Base-by-base conservation (phyloP, 176 grass and related monocot species). In the Oryza glumipatula region DNA sequence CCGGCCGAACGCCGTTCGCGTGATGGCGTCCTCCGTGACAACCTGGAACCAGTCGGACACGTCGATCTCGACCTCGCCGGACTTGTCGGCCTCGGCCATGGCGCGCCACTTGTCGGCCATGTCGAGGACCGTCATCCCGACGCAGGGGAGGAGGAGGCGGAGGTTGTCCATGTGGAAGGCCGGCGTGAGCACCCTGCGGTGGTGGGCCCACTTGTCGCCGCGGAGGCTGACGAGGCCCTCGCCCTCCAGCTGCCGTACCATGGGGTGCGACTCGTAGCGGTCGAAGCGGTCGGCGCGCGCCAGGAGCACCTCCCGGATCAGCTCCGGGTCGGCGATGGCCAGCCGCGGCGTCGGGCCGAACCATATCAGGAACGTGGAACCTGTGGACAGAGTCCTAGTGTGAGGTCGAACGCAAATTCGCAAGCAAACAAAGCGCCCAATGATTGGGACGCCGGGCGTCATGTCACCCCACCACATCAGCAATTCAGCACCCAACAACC, bases 121-220 rank as follows among this genome's bases (percentile, higher is more conserved):
- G 72, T 94, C 89, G 41, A 88, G 72, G 65, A 94, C 89, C 84
- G 96, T 98, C 73, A 63, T 88, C 65, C 91, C 93, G 73, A 95
- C 88, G 86, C 84, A 95, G 45, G 96, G 93, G 43, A 95, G 88
- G 73, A 98, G 76, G 82, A 92, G 16, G 93, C 54, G 54, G 93
- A 98, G 93, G 84, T 95, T 98, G 28, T 98, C 96, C 89, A 90
- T 92, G 91, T 92, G 89, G 91, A 98, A 98, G 72, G 96, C 88
- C 24, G 96, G 93, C 32, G 87, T 84, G 91, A 98, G 96, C 79
- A 98, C 91, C 77, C 82, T 92, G 56, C 96, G 82, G 74, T 90
- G 96, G 87, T 92, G 93, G 30, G 89, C 90, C 96, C 96, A 98
- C 78, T 95, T 98, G 19, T 98, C 93, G 15, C 96, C 96, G 51